Base-by-base conservation (phyloP, 805 yeast genomes). In the Danielia oregonensis region DNA sequence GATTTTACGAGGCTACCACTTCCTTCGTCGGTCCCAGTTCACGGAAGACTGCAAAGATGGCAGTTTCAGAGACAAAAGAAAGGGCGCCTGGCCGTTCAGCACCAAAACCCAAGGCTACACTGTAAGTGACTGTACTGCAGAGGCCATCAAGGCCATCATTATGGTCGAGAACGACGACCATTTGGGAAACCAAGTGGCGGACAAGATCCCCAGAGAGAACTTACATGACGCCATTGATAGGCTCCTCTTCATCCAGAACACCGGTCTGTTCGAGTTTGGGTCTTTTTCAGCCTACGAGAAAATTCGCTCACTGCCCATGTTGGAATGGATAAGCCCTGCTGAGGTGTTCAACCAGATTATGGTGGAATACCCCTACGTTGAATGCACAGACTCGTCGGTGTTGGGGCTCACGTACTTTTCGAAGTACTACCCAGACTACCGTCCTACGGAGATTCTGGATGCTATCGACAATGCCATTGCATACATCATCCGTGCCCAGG, bases 281-380 rank as follows among this genome's bases (percentile, higher is more conserved):
- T 86, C 97, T 1, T 93, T 88, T 61, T 83, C 97, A 0, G 77
- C 96, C 0, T 93, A 93, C 59, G 99, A 93, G 54, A 71, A 67
- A 34, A 91, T 86, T 42, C 80, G 88, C 46, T 88, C 95, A 0
- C 77, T 95, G 0, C 78, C 87, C 10, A 40, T 78, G 24, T 52
- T 93, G 39, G 99, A 93, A 55, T 51, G 61, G 33, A 63, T 93
- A 38, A 91, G 91, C 48, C 97, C 98, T 0, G 99, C 98, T 1
- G 98, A 93, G 57, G 98, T 93, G 0, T 93, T 93, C 62, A 96
- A 95, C 38, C 89, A 93, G 49, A 93, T 93, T 39, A 93, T 93
- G 99, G 95, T 93, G 17, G 99, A 93, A 59, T 93, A 86, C 56
- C 97, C 98, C 0, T 93, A 93, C 54, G 97, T 94, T 14, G 99